phyloP scores from a whole-genome alignment of 1,139 yeast genomes.

The Yamadazyma dendronema region DNA sequence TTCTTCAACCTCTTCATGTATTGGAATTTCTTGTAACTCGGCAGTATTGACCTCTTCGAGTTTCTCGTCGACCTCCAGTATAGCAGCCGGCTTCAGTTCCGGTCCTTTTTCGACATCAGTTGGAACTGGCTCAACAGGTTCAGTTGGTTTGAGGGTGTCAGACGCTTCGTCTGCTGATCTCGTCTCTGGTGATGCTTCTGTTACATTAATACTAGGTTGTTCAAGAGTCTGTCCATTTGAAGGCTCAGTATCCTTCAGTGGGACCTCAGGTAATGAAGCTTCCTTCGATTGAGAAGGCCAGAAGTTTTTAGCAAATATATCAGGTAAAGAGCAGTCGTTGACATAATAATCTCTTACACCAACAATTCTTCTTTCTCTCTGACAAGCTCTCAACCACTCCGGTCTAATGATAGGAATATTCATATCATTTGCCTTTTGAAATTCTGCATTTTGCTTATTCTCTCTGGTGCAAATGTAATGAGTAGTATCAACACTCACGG shows the following conservation, averaged over 20 bases:
- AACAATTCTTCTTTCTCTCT: conserved; percentile 80
- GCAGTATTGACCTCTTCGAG: background rate
- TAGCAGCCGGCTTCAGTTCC: background rate
- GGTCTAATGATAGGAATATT: conserved; percentile 95
- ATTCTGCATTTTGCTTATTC: conserved; percentile 59
- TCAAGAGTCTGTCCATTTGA: conserved; percentile 2
- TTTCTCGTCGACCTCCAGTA: background rate
- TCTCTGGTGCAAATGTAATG: conserved; percentile 80
- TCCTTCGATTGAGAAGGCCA: conserved; percentile 24
- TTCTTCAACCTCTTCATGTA: conserved; percentile 1
- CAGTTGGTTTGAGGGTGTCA: conserved; percentile 4
- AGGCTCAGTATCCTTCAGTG: conserved; percentile 3
- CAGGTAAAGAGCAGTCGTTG: conserved; percentile 49
- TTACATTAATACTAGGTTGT: conserved; percentile 10
- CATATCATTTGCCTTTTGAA: conserved; percentile 74
- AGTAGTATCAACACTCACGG: conserved; percentile 87
- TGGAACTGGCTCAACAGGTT: conserved; percentile 4
- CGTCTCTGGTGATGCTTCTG: conserved; percentile 12
- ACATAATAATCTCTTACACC: conserved; percentile 88
- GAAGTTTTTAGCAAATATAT: conserved; percentile 43
- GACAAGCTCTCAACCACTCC: conserved; percentile 96
- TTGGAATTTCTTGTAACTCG: background rate
- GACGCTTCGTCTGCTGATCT: background rate
- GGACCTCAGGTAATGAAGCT: conserved; percentile 6
- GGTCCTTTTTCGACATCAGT: conserved; percentile 6